phyloP scores from a whole-genome alignment of 2,329 filamentous ascomycete genomes.

The Fusarium floridanum region DNA sequence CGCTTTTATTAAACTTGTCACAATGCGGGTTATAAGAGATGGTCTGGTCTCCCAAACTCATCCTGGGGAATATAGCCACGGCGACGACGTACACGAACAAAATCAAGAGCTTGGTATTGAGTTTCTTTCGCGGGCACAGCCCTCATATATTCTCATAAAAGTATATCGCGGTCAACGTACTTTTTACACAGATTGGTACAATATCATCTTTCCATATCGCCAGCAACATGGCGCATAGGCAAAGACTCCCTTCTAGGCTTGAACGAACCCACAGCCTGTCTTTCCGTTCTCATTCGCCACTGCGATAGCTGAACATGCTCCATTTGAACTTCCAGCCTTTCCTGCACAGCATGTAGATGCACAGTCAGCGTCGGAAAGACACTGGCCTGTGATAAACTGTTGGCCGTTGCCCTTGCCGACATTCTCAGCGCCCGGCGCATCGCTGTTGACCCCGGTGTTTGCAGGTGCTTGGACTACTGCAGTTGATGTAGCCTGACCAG shows the following conservation, averaged over 20 bases:
- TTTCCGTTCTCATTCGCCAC: conserved; percentile 26
- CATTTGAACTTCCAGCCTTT: conserved; percentile 10
- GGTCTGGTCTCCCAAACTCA: not conserved
- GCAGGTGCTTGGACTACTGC: not conserved
- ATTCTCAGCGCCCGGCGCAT: conserved; percentile 34
- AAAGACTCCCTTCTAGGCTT: conserved; percentile 36
- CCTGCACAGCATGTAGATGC: conserved; percentile 45
- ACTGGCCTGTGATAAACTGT: conserved; percentile 48
- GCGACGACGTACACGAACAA: not conserved
- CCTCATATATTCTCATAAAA: not conserved
- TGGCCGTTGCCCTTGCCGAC: conserved; percentile 38
- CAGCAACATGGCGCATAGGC: not conserved
- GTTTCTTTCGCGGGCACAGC: not conserved
- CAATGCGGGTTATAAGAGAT: too few relatives aligned
- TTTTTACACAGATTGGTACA: not conserved
- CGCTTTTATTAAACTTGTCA: too few relatives aligned
- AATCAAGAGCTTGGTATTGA: not conserved
- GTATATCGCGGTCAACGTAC: not conserved
- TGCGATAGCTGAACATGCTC: conserved; percentile 19
- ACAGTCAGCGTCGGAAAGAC: conserved; percentile 42
- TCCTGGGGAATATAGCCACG: not conserved
- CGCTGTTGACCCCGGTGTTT: conserved; percentile 1
- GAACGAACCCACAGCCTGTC: conserved; percentile 53
- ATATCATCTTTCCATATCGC: not conserved
- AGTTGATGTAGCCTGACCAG: not conserved